A percentile compares a stretch with the other conserved stretches of the same genome.
Conservation (phyloP, 2,329 filamentous ascomycete species). For the Ramularia endophylla region DNA sequence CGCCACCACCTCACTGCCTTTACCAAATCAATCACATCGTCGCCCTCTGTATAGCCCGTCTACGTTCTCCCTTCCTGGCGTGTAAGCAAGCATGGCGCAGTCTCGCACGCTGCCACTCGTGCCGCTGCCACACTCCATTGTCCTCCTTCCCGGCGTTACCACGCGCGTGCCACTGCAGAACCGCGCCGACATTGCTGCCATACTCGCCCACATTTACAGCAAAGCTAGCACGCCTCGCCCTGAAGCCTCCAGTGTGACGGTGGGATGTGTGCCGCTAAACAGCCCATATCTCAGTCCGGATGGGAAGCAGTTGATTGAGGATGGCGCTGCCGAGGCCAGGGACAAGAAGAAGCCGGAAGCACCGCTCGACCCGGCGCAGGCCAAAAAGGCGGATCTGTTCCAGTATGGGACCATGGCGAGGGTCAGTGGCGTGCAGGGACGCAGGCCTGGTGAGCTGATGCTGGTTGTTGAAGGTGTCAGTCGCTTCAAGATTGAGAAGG, state of each 20-base stretch:
- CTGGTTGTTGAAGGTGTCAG: constrained; percentile 80
- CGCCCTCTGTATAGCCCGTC: too few relatives aligned
- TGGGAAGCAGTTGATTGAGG: constrained; percentile 68
- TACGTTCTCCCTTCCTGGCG: too few relatives aligned
- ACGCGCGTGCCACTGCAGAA: constrained; percentile 77
- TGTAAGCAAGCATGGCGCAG: constrained; percentile 7
- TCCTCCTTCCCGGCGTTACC: constrained; percentile 80
- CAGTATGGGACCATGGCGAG: constrained; percentile 66
- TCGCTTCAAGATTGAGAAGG: constrained; percentile 67
- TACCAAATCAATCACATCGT: too few relatives aligned
- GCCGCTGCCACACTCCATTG: constrained; percentile 70
- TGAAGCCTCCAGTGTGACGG: constrained; percentile 62
- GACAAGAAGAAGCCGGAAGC: constrained; percentile 41
- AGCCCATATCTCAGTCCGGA: constrained; percentile 68
- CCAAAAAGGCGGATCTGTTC: constrained; percentile 61
- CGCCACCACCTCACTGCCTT: too few relatives aligned
- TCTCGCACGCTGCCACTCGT: constrained; percentile 60
- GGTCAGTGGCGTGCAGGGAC: constrained; percentile 45
- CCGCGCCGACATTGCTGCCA: constrained; percentile 80
- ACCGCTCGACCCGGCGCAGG: constrained; percentile 46
- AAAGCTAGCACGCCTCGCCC: constrained; percentile 60
- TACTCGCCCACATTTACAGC: constrained; percentile 80
- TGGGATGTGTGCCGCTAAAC: constrained; percentile 81
- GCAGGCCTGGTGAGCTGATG: constrained; percentile 57
- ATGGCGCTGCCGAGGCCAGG: constrained; percentile 50